These are phyloP conservation scores for Cyclocybe cylindracea DNA, from an alignment of 768 basidiomycete genomes.

Conservation along the genomic window DNA sequence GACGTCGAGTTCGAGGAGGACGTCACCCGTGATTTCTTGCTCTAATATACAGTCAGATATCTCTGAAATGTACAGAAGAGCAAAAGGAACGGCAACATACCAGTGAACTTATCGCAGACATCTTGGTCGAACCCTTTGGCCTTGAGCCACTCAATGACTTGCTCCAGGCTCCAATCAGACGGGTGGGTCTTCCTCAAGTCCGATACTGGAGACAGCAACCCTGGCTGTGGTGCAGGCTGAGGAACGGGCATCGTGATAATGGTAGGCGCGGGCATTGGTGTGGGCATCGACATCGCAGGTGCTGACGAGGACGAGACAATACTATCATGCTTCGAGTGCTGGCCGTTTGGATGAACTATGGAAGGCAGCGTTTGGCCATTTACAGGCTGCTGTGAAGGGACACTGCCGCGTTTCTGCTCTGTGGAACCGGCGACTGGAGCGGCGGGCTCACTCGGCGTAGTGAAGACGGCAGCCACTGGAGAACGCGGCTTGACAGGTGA, in stretches of 20 bases:
- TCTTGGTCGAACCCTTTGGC: constrained; percentile 82
- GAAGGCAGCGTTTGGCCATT: constrained; percentile 24
- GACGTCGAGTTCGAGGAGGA: constrained; percentile 91
- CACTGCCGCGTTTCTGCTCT: constrained; percentile 19
- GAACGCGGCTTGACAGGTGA: constrained; percentile 20
- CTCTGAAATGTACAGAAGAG: constrained; percentile 5
- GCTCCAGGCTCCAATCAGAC: constrained; percentile 82
- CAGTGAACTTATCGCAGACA: constrained; percentile 84
- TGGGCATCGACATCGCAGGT: constrained; percentile 12
- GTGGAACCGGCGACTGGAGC: constrained; percentile 1
- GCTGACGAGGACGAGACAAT: constrained; percentile 25
- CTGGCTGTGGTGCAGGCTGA: not conserved
- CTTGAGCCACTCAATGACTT: constrained; percentile 89
- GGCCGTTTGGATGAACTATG: constrained; percentile 21
- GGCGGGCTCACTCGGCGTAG: not conserved
- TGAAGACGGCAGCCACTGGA: constrained; percentile 23
- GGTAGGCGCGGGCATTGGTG: not conserved
- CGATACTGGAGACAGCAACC: constrained; percentile 7
- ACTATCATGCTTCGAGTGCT: constrained; percentile 45
- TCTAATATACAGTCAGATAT: constrained; percentile 46
- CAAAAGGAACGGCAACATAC: constrained; percentile 41
- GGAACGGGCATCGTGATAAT: not conserved
- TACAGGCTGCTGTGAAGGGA: constrained; percentile 29
- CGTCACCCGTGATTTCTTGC: constrained; percentile 98
- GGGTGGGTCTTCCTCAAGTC: constrained; percentile 47